Evolutionary conservation across 2,329 filamentous ascomycete genomes (phyloP).

Genomic region (Colletotrichum musae): DNA sequence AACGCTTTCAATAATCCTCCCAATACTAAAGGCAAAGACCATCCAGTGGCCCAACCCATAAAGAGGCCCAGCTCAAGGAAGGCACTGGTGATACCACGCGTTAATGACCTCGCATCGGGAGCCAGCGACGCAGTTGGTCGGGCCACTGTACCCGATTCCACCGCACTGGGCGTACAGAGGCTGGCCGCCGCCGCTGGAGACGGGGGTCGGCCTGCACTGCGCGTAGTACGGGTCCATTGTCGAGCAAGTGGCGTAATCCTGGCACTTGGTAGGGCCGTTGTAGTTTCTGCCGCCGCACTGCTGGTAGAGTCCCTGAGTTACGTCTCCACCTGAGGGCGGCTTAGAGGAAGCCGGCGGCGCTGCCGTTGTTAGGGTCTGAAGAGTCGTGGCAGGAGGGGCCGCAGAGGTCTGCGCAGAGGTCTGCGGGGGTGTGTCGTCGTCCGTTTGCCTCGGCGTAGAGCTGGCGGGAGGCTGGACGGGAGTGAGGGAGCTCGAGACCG

Average conservation of each 20-base stretch:
- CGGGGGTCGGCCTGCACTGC: constrained; percentile 25
- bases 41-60: neutral
- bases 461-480: neutral
- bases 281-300: constrained; percentile 30
- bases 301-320: constrained; percentile 15
- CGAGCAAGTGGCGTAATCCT: constrained; percentile 14
- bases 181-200: neutral
- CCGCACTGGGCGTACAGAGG: constrained; percentile 30
- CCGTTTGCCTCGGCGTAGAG: neutral
- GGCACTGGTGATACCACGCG: constrained; percentile 32
- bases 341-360: neutral
- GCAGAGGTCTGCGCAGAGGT: neutral
- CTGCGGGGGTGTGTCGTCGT: neutral
- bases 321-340: neutral
- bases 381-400: constrained; percentile 8
- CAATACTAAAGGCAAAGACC: neutral
- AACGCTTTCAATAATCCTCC: too few relatives aligned
- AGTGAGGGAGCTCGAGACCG: too few relatives aligned
- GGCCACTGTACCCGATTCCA: constrained; percentile 14
- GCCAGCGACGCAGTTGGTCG: constrained; percentile 24
- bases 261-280: constrained; percentile 21
- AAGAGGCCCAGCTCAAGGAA: neutral
- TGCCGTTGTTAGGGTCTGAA: constrained; percentile 9
- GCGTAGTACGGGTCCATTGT: constrained; percentile 22
- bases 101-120: constrained; percentile 23